A percentile compares a stretch with the other conserved stretches of the same genome.
Evolutionary conservation across 202 grass and related monocot species (phyloP).

Genomic region (Zizania palustris): DNA sequence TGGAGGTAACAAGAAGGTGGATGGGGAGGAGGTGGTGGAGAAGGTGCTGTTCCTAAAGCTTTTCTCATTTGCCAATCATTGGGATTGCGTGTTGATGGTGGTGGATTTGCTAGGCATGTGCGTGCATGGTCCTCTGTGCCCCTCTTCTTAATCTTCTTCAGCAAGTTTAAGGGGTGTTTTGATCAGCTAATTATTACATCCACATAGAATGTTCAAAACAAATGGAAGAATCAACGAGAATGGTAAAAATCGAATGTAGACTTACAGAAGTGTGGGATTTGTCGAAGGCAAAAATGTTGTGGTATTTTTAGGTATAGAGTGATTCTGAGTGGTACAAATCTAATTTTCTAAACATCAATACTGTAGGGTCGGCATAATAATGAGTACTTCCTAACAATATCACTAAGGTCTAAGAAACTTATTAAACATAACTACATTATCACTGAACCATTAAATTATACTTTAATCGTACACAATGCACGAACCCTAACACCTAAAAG

Average conservation of each 20-base stretch:
- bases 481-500: not conserved
- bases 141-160: conserved; percentile 99
- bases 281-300: too few species aligned
- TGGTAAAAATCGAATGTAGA: too few species aligned
- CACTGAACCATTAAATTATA: conserved; percentile 1
- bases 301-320: too few species aligned
- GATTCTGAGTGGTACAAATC: too few species aligned
- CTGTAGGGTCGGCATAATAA: not conserved
- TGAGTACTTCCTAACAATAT: not conserved
- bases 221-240: too few species aligned
- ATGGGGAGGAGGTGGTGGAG: not conserved
- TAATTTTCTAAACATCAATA: not conserved
- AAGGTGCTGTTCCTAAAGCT: conserved; percentile 97
- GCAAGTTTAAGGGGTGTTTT: conserved; percentile 61
- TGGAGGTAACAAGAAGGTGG: not conserved
- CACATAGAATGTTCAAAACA: too few species aligned
- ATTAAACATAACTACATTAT: not conserved
- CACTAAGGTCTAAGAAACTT: not conserved
- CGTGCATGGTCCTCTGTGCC: conserved; percentile 91
- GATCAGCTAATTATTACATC: too few species aligned
- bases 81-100: conserved; percentile 91
- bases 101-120: conserved; percentile 83
- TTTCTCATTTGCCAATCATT: conserved; percentile 89
- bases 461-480: not conserved
- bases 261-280: too few species aligned